A percentile compares a stretch with the other conserved stretches of the same genome.
Evolutionary conservation across 306 rosid species (phyloP).

Genomic region (Hylodesmum podocarpum): DNA sequence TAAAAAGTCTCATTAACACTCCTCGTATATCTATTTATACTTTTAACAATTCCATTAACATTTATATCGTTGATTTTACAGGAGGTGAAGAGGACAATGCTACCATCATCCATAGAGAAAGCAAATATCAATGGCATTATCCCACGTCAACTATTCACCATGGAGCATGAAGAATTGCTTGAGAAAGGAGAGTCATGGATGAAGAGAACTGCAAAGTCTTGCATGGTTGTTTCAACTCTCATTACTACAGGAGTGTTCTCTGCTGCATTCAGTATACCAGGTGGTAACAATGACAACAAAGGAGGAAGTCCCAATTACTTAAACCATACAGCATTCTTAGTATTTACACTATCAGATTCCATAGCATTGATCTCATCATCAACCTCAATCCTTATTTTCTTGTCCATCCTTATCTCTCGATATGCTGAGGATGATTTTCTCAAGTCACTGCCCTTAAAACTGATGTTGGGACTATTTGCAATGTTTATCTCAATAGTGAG

Average conservation of each 20-base stretch:
- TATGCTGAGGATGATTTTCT: slow-evolving; percentile 49
- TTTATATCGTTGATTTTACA: background rate
- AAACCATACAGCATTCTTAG: slow-evolving; percentile 12
- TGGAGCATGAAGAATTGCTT: slow-evolving; percentile 28
- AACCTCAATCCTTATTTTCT: slow-evolving; percentile 45
- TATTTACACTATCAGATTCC: slow-evolving; percentile 42
- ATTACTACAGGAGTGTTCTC: slow-evolving; percentile 52
- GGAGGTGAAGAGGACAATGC: slow-evolving; percentile 54
- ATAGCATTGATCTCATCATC: slow-evolving; percentile 48
- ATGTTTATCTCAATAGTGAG: slow-evolving; percentile 46
- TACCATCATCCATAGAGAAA: slow-evolving; percentile 25
- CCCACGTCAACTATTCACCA: slow-evolving; percentile 42
- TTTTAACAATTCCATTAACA: no score
- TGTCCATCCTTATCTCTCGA: slow-evolving; percentile 51
- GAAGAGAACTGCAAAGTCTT: slow-evolving; percentile 48
- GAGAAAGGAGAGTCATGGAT: slow-evolving; percentile 53
- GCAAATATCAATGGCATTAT: slow-evolving; percentile 14
- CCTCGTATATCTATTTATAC: background rate
- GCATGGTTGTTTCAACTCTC: slow-evolving; percentile 53
- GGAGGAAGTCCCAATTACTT: slow-evolving; percentile 28
- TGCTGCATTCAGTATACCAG: slow-evolving; percentile 49
- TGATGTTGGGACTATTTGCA: slow-evolving; percentile 39
- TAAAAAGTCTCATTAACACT: no score
- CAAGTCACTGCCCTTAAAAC: slow-evolving; percentile 42
- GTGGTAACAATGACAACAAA: slow-evolving; percentile 34